Conservation (phyloP, 148 eudicot genomes). For the Spergularia marina region DNA sequence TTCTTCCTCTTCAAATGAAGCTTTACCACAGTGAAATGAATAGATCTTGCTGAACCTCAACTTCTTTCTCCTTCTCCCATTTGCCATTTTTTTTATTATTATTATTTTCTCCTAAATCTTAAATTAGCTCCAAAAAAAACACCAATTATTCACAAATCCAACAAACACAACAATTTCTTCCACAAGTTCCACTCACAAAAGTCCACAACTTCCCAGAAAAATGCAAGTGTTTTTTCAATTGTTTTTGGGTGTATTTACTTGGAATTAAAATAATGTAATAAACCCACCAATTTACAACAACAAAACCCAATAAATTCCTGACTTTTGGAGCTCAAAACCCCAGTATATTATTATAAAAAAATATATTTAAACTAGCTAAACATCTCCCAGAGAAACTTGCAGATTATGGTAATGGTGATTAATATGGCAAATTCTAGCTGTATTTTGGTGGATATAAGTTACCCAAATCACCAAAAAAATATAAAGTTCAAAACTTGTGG, state of each 20-base stretch:
- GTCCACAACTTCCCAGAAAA: constrained; percentile 13
- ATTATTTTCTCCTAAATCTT: neutral
- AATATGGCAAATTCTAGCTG: neutral
- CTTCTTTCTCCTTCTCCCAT: constrained; percentile 47
- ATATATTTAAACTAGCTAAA: neutral
- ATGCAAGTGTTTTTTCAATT: neutral
- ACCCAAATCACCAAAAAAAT: neutral
- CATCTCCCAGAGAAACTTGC: neutral
- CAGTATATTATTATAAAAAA: neutral
- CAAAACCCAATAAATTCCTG: constrained; percentile 29
- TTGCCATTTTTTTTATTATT: constrained; percentile 26
- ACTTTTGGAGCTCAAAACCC: constrained; percentile 30
- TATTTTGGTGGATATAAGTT: neutral
- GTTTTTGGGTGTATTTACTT: neutral
- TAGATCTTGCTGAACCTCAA: constrained; percentile 79
- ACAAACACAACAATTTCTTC: too few relatives aligned
- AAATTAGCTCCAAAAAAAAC: neutral
- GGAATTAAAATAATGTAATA: constrained; percentile 9
- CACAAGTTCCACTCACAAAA: too few relatives aligned
- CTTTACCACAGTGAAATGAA: constrained; percentile 65
- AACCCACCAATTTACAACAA: constrained; percentile 1
- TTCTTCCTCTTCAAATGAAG: constrained; percentile 46
- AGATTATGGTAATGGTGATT: neutral
- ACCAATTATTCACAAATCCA: too few relatives aligned
- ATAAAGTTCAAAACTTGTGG: neutral